Evolutionary conservation across 1,284 basidiomycete genomes (phyloP).

Genomic region (Takashimella tepidaria): DNA sequence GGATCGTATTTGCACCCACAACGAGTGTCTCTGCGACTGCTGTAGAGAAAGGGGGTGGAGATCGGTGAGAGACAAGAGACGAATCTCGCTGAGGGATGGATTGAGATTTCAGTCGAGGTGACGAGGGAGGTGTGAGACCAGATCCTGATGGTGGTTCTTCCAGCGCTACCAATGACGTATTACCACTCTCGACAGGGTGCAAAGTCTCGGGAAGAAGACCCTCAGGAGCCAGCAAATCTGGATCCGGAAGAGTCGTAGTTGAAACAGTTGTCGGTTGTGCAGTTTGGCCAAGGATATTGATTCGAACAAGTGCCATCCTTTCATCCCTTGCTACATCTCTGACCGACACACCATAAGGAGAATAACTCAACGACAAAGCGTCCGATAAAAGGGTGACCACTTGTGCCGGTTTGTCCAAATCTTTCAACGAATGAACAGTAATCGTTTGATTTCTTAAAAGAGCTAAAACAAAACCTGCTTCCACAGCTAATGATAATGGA

Average conservation of each 20-base stretch:
- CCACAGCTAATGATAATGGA: conserved; percentile 68
- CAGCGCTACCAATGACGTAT: not conserved
- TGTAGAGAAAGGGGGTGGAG: conserved; percentile 28
- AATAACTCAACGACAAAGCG: conserved; percentile 38
- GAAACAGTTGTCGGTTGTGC: too few relatives aligned
- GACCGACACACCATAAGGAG: conserved; percentile 44
- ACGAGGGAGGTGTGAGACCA: conserved; percentile 39
- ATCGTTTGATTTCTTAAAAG: conserved; percentile 72
- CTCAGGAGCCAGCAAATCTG: not conserved
- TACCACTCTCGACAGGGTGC: not conserved
- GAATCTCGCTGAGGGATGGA: conserved; percentile 17
- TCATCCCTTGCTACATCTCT: conserved; percentile 41
- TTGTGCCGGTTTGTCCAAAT: conserved; percentile 64
- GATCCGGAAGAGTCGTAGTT: not conserved
- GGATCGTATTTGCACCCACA: conserved; percentile 41
- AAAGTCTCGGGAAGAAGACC: not conserved
- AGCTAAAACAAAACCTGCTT: conserved; percentile 72
- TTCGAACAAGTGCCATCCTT: conserved; percentile 23
- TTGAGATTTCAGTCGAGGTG: conserved; percentile 24
- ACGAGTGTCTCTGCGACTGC: conserved; percentile 45
- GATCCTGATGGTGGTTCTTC: conserved; percentile 41
- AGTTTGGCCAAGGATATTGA: not conserved
- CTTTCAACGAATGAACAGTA: conserved; percentile 72
- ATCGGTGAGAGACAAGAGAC: conserved; percentile 16
- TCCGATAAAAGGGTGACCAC: conserved; percentile 55